Evolutionary conservation across 331 rosid species (phyloP).

Genomic region (Prunus yedoensis): DNA sequence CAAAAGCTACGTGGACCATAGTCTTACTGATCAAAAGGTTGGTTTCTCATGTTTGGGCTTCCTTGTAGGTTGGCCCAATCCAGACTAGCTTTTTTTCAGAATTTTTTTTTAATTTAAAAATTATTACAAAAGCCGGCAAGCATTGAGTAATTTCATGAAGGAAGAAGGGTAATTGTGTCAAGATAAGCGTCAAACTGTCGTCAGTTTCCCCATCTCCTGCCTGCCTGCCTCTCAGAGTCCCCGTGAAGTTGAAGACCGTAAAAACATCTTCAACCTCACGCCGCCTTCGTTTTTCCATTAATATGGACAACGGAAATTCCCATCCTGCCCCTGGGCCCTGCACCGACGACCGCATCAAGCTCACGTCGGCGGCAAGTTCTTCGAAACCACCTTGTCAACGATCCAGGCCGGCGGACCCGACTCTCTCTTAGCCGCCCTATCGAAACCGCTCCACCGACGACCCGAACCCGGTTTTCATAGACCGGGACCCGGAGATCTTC

Average conservation of each 20-base stretch:
- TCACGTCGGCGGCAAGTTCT: conserved; percentile 87
- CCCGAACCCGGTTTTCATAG: conserved; percentile 64
- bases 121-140: too few relatives aligned
- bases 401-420: conserved; percentile 72
- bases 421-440: conserved; percentile 65
- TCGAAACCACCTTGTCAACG: conserved; percentile 73
- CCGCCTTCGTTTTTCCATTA: neutral
- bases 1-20: too few relatives aligned
- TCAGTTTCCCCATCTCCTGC: neutral
- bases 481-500: conserved; percentile 89
- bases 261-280: conserved; percentile 6
- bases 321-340: conserved; percentile 6
- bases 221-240: neutral
- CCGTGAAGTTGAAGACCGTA: conserved; percentile 7
- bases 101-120: too few relatives aligned
- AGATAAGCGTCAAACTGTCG: neutral
- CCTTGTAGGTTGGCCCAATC: neutral
- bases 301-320: conserved; percentile 47
- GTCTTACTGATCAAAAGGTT: too few relatives aligned
- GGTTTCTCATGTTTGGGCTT: neutral
- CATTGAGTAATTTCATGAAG: neutral
- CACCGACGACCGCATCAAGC: conserved; percentile 55
- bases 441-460: conserved; percentile 49
- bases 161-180: conserved; percentile 4
- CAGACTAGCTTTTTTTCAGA: neutral